These are phyloP conservation scores for Tolypocladium tropicale DNA, from an alignment of 2,329 filamentous ascomycete genomes.

Conservation along the genomic window DNA sequence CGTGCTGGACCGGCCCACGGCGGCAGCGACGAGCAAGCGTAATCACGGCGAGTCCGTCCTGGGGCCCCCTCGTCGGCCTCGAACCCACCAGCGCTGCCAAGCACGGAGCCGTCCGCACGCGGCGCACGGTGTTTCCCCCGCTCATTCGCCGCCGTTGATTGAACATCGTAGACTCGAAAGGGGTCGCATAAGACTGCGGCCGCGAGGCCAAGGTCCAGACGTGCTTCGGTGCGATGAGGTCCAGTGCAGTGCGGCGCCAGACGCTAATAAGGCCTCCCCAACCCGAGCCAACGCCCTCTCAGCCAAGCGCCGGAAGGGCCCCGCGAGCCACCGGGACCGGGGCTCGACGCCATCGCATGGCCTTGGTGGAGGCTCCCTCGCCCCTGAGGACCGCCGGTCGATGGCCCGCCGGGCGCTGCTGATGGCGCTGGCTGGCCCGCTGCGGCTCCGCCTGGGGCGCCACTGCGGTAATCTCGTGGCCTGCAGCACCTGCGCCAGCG, in stretches of 20 bases:
- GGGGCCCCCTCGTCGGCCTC: neutral
- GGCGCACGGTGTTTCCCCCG: too few relatives aligned
- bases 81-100: neutral
- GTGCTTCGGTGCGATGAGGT: neutral
- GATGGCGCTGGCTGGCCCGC: neutral
- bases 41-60: neutral
- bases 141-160: too few relatives aligned
- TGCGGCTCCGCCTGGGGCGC: neutral
- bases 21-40: neutral
- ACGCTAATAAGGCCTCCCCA: too few relatives aligned
- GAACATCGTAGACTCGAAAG: too few relatives aligned
- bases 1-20: too few relatives aligned
- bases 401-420: neutral
- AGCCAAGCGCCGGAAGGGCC: neutral
- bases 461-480: neutral
- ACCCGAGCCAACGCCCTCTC: neutral
- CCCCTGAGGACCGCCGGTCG: neutral
- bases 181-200: neutral
- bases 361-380: neutral
- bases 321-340: neutral
- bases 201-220: neutral
- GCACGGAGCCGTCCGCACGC: neutral
- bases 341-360: neutral
- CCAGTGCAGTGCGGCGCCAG: neutral
- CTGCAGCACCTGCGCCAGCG: neutral